A percentile compares a stretch with the other conserved stretches of the same genome.
Evolutionary conservation across 768 basidiomycete species (phyloP).

Genomic region (Pholiota molesta): DNA sequence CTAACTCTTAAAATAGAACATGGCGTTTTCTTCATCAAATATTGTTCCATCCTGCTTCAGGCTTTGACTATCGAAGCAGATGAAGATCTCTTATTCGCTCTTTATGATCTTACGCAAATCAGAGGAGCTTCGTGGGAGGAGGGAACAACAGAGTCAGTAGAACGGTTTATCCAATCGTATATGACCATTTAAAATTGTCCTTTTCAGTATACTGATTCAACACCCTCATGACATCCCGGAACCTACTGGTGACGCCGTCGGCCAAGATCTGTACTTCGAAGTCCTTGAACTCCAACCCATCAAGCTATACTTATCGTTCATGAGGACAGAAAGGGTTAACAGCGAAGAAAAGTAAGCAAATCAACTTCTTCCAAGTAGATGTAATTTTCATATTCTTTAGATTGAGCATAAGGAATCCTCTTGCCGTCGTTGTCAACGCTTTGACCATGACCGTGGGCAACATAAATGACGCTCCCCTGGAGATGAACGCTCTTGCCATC

Average conservation of each 20-base stretch:
- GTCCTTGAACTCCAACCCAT: conserved; percentile 94
- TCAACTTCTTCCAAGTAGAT: conserved; percentile 1
- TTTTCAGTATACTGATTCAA: conserved; percentile 63
- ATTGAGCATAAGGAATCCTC: conserved; percentile 82
- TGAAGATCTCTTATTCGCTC: conserved; percentile 91
- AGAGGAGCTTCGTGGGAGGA: conserved; percentile 91
- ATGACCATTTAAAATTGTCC: conserved; percentile 3
- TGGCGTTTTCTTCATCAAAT: conserved; percentile 97
- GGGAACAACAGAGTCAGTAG: conserved; percentile 69
- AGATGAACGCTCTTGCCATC: conserved; percentile 91
- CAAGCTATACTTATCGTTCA: conserved; percentile 90
- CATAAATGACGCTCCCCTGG: conserved; percentile 92
- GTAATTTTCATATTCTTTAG: conserved; percentile 34
- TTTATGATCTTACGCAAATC: conserved; percentile 91
- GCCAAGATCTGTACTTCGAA: conserved; percentile 93
- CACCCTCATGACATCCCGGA: conserved; percentile 70
- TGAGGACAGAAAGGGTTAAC: conserved; percentile 93
- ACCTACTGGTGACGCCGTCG: conserved; percentile 63
- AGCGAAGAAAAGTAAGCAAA: conserved; percentile 85
- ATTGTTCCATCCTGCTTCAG: conserved; percentile 92
- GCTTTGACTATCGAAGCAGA: conserved; percentile 96
- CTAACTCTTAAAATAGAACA: conserved; percentile 61
- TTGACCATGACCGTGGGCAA: conserved; percentile 97
- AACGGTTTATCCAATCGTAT: background rate
- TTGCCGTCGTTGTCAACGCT: conserved; percentile 92